Evolutionary conservation across 2,329 filamentous ascomycete species (phyloP).

Genomic region (Leptographium flavum): DNA sequence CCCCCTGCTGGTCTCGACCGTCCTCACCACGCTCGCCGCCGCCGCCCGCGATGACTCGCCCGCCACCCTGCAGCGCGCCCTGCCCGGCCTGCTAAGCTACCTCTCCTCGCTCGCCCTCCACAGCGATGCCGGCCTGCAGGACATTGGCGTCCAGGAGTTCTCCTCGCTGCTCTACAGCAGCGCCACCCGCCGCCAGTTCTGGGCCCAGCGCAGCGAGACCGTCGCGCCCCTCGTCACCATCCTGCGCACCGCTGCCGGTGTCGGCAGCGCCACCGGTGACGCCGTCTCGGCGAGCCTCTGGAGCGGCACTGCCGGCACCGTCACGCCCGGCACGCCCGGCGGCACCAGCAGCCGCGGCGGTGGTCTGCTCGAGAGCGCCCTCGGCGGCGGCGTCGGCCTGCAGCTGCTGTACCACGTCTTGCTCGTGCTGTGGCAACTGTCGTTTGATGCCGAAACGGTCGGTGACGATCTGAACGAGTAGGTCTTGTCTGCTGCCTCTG

Average conservation of each 20-base stretch:
- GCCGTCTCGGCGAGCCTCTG: conserved; percentile 43
- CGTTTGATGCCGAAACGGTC: conserved; percentile 70
- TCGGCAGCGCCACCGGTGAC: conserved; percentile 39
- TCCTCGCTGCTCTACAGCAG: conserved; percentile 68
- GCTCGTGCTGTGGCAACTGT: conserved; percentile 89
- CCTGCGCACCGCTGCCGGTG: conserved; percentile 62
- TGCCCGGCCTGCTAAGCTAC: conserved; percentile 75
- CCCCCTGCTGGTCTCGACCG: conserved; percentile 76
- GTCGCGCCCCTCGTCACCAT: conserved; percentile 71
- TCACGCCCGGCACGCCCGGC: conserved; percentile 1
- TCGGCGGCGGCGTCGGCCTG: conserved; percentile 74
- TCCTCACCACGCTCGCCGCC: conserved; percentile 66
- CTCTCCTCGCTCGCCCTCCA: conserved; percentile 72
- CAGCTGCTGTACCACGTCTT: conserved; percentile 91
- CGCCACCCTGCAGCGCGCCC: conserved; percentile 54
- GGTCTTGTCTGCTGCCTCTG: conserved; percentile 17
- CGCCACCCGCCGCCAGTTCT: conserved; percentile 69
- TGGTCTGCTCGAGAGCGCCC: conserved; percentile 34
- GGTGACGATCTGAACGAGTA: conserved; percentile 74
- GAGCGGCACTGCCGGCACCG: conserved; percentile 35
- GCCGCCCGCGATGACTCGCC: conserved; percentile 46
- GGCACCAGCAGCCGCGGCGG: conserved; percentile 14
- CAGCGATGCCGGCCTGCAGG: conserved; percentile 72
- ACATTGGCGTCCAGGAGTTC: conserved; percentile 88
- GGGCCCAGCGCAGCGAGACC: conserved; percentile 80